These are phyloP conservation scores for Pseudogymnoascus sp. DNA, from an alignment of 2,329 filamentous ascomycete genomes.

Conservation along the genomic window DNA sequence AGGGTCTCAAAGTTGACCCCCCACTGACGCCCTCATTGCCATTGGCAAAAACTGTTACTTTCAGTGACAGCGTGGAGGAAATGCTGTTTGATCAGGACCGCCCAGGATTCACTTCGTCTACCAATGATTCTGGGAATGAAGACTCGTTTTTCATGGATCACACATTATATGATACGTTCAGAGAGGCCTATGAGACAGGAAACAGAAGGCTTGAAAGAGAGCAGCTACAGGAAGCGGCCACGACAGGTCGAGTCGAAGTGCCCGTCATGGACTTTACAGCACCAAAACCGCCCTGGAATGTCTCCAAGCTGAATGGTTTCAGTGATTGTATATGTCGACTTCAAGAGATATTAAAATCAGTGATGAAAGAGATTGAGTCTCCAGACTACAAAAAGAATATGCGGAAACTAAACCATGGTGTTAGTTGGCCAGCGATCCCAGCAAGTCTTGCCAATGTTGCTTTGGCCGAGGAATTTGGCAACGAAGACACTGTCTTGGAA, in stretches of 20 bases:
- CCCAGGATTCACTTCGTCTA: not conserved
- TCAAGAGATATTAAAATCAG: constrained; percentile 22
- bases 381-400: constrained; percentile 34
- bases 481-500: constrained; percentile 32
- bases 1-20: constrained; percentile 26
- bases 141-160: not conserved
- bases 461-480: constrained; percentile 34
- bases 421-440: constrained; percentile 43
- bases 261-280: constrained; percentile 39
- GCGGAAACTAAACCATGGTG: constrained; percentile 32
- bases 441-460: constrained; percentile 28
- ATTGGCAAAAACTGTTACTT: constrained; percentile 21
- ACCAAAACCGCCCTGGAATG: constrained; percentile 41
- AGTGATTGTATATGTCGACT: constrained; percentile 14
- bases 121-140: not conserved
- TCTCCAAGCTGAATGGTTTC: not conserved
- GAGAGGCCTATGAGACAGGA: constrained; percentile 16
- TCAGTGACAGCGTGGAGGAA: constrained; percentile 24
- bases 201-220: constrained; percentile 26
- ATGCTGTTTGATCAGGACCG: constrained; percentile 14
- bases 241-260: constrained; percentile 41
- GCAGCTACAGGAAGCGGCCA: constrained; percentile 24
- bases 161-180: constrained; percentile 15
- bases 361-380: constrained; percentile 27
- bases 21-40: constrained; percentile 23